Conservation (phyloP, 2,329 filamentous ascomycete species). For the Fusarium hostae region DNA sequence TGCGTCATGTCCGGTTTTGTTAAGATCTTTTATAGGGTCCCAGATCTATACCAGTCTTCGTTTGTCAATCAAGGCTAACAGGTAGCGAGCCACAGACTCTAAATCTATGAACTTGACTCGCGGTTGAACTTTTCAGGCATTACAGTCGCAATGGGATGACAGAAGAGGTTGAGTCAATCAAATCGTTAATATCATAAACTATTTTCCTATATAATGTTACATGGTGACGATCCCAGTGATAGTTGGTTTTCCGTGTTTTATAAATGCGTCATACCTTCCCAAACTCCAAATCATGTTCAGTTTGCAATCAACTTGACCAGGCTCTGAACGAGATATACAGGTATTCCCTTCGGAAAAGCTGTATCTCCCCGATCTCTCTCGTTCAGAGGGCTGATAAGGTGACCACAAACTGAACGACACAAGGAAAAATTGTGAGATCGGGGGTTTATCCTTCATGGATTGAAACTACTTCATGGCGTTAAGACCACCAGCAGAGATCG, state of each 20-base stretch:
- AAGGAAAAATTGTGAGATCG: background rate
- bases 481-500: background rate
- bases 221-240: background rate
- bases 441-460: accelerated
- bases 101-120: accelerated
- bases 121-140: no score
- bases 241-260: accelerated
- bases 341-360: accelerated
- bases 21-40: background rate
- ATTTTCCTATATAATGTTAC: background rate
- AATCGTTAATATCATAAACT: background rate
- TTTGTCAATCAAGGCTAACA: background rate
- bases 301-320: accelerated
- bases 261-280: accelerated
- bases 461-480: background rate
- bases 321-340: accelerated
- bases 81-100: accelerated
- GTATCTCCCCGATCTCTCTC: background rate
- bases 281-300: background rate
- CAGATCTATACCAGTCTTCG: background rate
- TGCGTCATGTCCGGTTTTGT: no score
- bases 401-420: background rate
- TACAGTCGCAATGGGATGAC: no score
- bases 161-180: accelerated
- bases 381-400: no score